Base-by-base conservation (phyloP, 805 yeast species). In the Teunomyces gatunensis region DNA sequence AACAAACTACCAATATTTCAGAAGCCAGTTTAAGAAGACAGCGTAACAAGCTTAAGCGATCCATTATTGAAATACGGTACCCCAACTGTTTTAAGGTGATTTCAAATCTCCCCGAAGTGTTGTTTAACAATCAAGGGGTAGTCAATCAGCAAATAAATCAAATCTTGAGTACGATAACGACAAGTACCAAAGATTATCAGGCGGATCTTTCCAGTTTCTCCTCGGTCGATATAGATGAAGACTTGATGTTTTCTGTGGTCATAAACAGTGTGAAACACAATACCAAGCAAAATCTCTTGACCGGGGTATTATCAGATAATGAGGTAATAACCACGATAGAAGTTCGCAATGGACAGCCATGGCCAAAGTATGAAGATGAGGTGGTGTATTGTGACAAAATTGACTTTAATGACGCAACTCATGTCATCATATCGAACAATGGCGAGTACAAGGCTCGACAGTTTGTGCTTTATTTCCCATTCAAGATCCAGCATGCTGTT, bases 401-500 rank as follows among this genome's bases (percentile, higher is more conserved):
- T 2, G 85, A 83, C 28, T 75, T 78, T 46, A 69, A 68, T 37
- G 67, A 68, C 46, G 75, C 79, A 6, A 72, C 77, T 1, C 55
- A 67, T 32, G 80, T 81, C 55, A 69, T 74, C 36, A 63, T 79
- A 4, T 66, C 75, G 1, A 74, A 76, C 36, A 63, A 68, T 2
- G 62, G 70, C 13, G 63, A 61, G 20, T 50, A 67, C 6, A 56
- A 63, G 3, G 60, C 60, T 39, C 58, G 66, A 17, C 61, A 61
- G 47, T 64, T 63, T 33, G 71, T 73, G 2, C 59, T 74, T 32
- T 71, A 74, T 42, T 76, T 73, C 35, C 72, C 83, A 3, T 79
- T 67, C 39, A 73, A 71, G 45, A 76, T 77, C 30, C 76, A 79
- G 32, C 77, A 81, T 42, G 77, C 74, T n/a, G 47, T 67, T 2